Percentiles rank a stretch among this genome's conserved stretches.
phyloP scores from a whole-genome alignment of 352 stramenopile species.

The Blastocystis sp. region DNA sequence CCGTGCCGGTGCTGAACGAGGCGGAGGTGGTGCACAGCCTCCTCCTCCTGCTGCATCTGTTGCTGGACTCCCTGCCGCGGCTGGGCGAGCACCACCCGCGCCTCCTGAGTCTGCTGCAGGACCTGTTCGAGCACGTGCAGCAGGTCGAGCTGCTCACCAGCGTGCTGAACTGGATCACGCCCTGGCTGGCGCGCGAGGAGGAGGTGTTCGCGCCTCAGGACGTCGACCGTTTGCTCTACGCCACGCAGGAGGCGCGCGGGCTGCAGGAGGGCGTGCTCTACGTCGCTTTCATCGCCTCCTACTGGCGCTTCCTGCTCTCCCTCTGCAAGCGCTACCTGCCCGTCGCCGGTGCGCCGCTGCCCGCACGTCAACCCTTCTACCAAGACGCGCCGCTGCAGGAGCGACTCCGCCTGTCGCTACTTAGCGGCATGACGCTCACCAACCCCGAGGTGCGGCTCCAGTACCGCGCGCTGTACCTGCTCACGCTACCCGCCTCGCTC shows the following conservation, averaged over 20 bases:
- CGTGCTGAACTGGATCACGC: slow-evolving; percentile 4
- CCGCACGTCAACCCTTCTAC: neutral
- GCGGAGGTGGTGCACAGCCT: slow-evolving; percentile 37
- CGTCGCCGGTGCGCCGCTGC: neutral
- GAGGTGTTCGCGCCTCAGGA: slow-evolving; percentile 10
- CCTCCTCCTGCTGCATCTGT: slow-evolving; percentile 1
- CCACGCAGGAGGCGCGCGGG: neutral
- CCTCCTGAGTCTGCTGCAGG: neutral
- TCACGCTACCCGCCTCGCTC: neutral
- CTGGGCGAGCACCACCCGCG: neutral
- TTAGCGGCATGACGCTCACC: slow-evolving; percentile 16
- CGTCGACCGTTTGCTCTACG: neutral
- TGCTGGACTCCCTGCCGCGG: neutral
- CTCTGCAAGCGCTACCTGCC: slow-evolving; percentile 25
- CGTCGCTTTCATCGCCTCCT: neutral
- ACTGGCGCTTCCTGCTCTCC: slow-evolving; percentile 38
- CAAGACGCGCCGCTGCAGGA: neutral
- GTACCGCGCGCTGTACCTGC: slow-evolving; percentile 1
- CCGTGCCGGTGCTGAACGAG: slow-evolving; percentile 21
- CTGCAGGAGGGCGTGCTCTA: slow-evolving; percentile 18
- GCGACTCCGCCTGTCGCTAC: neutral
- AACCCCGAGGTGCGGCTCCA: neutral
- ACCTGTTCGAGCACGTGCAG: neutral
- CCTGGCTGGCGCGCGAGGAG: slow-evolving; percentile 7
- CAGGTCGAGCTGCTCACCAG: neutral